Percentiles rank a stretch among this genome's conserved stretches.
Evolutionary conservation across 1,284 basidiomycete species (phyloP).

Genomic region (Trichosporon sp.): DNA sequence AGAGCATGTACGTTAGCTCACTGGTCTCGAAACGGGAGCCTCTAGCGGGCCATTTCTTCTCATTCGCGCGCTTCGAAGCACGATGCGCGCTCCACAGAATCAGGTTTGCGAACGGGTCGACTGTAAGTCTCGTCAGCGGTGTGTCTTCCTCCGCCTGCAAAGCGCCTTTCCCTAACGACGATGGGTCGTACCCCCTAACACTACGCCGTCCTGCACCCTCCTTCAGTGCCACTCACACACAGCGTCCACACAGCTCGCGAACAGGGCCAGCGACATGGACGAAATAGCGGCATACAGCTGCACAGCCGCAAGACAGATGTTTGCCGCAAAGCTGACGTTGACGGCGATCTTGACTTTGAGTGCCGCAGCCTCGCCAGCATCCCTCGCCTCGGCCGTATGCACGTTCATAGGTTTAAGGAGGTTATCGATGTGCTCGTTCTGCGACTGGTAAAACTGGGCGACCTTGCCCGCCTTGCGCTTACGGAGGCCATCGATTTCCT

Average conservation of each 20-base stretch:
- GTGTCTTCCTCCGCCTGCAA: not conserved
- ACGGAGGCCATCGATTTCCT: slow-evolving; percentile 39
- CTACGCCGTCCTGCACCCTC: too few relatives aligned
- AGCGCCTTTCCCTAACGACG: too few relatives aligned
- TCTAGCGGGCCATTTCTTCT: slow-evolving; percentile 84
- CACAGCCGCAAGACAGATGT: slow-evolving; percentile 57
- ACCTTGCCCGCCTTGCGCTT: slow-evolving; percentile 36
- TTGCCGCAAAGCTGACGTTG: slow-evolving; percentile 71
- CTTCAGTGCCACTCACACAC: too few relatives aligned
- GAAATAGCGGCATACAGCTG: slow-evolving; percentile 72
- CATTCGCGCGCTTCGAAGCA: slow-evolving; percentile 65
- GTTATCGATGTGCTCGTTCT: slow-evolving; percentile 79
- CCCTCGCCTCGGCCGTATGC: slow-evolving; percentile 29
- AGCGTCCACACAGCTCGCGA: slow-evolving; percentile 84
- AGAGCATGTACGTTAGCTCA: slow-evolving; percentile 17
- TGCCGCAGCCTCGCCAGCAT: slow-evolving; percentile 25
- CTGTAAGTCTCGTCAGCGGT: slow-evolving; percentile 10
- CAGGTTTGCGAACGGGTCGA: slow-evolving; percentile 86
- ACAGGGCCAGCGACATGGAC: slow-evolving; percentile 74
- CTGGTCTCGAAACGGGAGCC: slow-evolving; percentile 86
- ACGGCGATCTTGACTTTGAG: slow-evolving; percentile 78
- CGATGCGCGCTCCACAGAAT: slow-evolving; percentile 75
- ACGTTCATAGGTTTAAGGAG: slow-evolving; percentile 86
- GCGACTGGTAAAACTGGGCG: slow-evolving; percentile 63
- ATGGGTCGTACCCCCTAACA: too few relatives aligned